Evolutionary conservation across 371 early-diverging fungal species (phyloP).

Genomic region (Lichtheimia hyalospora): DNA sequence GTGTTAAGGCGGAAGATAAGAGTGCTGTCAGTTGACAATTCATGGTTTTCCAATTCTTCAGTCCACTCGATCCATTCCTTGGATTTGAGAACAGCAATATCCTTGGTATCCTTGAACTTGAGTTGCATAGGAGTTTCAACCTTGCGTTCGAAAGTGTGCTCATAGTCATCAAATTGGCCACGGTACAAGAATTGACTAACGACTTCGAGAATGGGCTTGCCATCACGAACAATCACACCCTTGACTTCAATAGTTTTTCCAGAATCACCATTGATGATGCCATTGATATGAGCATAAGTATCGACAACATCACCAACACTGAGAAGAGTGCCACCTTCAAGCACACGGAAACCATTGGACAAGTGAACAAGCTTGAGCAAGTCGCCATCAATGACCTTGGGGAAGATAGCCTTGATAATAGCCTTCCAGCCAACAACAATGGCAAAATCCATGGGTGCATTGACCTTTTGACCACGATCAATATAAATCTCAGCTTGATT

Average conservation of each 20-base stretch:
- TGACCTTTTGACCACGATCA: constrained; percentile 60
- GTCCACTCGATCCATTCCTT: constrained; percentile 91
- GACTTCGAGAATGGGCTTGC: constrained; percentile 72
- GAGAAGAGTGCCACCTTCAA: constrained; percentile 78
- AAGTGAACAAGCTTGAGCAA: constrained; percentile 91
- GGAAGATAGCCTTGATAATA: constrained; percentile 91
- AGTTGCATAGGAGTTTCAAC: constrained; percentile 85
- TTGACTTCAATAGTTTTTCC: constrained; percentile 93
- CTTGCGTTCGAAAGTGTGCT: constrained; percentile 82
- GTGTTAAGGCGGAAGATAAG: constrained; percentile 87
- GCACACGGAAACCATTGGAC: constrained; percentile 89
- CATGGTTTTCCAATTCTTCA: constrained; percentile 59
- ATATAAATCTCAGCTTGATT: constrained; percentile 90
- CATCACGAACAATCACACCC: constrained; percentile 67
- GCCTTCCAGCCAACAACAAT: constrained; percentile 95
- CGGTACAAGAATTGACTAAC: constrained; percentile 91
- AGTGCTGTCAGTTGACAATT: constrained; percentile 68
- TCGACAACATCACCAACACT: constrained; percentile 85
- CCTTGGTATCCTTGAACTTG: constrained; percentile 73
- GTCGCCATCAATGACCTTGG: constrained; percentile 93
- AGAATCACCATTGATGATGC: constrained; percentile 81
- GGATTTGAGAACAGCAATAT: constrained; percentile 85
- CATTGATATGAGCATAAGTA: constrained; percentile 75
- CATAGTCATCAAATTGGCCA: constrained; percentile 81
- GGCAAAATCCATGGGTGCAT: constrained; percentile 93